phyloP scores from a whole-genome alignment of 805 yeast genomes.

The Kazachstania taianensis region DNA sequence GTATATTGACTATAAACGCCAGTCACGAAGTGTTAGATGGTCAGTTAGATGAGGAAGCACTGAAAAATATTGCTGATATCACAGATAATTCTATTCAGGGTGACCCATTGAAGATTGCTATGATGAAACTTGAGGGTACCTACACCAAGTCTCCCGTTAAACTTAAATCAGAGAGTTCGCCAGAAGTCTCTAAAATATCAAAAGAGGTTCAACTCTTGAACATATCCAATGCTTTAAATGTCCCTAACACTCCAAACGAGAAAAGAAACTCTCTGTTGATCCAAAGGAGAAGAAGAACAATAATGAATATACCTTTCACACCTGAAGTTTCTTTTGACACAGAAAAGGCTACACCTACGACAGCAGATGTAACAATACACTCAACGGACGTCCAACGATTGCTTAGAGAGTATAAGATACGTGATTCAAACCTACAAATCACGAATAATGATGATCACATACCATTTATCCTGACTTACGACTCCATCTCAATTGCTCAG shows the following conservation, averaged over 20 bases:
- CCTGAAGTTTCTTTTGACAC: conserved; percentile 13
- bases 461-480: conserved; percentile 71
- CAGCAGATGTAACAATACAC: neutral
- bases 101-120: conserved; percentile 67
- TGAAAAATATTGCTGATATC: conserved; percentile 59
- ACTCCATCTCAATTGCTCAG: conserved; percentile 55
- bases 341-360: conserved; percentile 1
- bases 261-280: conserved; percentile 27
- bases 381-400: conserved; percentile 16
- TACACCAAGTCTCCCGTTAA: conserved; percentile 14
- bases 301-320: conserved; percentile 28
- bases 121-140: conserved; percentile 71
- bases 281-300: conserved; percentile 33
- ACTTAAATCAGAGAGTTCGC: conserved; percentile 8
- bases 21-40: neutral
- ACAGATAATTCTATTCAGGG: conserved; percentile 64
- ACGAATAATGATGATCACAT: conserved; percentile 46
- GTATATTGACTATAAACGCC: neutral
- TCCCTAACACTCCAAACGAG: conserved; percentile 11
- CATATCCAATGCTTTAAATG: conserved; percentile 7
- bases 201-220: conserved; percentile 15
- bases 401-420: conserved; percentile 17
- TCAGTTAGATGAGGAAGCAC: conserved; percentile 4
- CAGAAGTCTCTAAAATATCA: conserved; percentile 11
- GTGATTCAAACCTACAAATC: conserved; percentile 19